These are phyloP conservation scores for Haplosporangium sp. DNA, from an alignment of 371 early-diverging fungal species.

Conservation along the genomic window DNA sequence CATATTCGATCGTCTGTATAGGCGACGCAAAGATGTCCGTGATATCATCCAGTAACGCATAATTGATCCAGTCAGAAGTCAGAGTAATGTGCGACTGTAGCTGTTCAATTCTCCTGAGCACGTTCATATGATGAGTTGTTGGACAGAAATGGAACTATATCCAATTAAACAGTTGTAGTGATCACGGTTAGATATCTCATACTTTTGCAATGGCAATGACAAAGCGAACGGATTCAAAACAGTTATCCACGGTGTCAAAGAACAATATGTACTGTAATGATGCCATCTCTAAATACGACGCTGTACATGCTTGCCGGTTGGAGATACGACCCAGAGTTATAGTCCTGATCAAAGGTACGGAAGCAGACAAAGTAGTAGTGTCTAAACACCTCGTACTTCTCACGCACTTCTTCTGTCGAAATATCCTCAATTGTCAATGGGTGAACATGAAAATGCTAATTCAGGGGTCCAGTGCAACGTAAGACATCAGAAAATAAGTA, in stretches of 20 bases:
- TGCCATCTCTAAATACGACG: conserved; percentile 81
- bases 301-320: conserved; percentile 86
- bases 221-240: neutral
- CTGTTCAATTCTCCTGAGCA: conserved; percentile 80
- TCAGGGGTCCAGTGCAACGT: too few relatives aligned
- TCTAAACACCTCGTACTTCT: conserved; percentile 93
- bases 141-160: conserved; percentile 79
- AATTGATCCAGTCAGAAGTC: conserved; percentile 86
- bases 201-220: neutral
- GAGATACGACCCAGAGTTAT: conserved; percentile 72
- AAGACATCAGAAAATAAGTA: too few relatives aligned
- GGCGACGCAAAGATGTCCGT: conserved; percentile 87
- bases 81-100: conserved; percentile 71
- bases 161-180: neutral
- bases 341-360: conserved; percentile 78
- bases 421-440: conserved; percentile 94
- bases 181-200: neutral
- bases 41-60: conserved; percentile 88
- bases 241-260: neutral
- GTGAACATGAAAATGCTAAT: conserved; percentile 79
- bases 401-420: conserved; percentile 88
- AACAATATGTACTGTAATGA: conserved; percentile 72
- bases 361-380: conserved; percentile 94
- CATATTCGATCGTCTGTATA: conserved; percentile 81
- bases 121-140: conserved; percentile 74